These are phyloP conservation scores for Cryphonectria parasitica DNA, from an alignment of 2,329 filamentous ascomycete species.

Conservation along the genomic window DNA sequence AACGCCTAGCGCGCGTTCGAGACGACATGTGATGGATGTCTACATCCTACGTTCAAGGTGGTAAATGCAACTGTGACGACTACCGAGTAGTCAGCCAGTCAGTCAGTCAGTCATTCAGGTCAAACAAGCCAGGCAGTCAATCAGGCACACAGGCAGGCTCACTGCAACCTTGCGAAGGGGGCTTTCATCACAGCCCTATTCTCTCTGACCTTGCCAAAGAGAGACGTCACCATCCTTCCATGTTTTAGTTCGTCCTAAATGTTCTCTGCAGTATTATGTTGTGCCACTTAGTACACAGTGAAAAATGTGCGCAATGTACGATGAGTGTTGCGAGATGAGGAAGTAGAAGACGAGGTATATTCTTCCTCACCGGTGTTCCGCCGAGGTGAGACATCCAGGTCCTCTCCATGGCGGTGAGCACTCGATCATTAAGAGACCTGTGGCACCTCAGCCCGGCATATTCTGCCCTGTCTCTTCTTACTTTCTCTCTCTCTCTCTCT, in stretches of 20 bases:
- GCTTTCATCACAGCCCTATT: slow-evolving; percentile 5
- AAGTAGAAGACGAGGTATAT: not conserved
- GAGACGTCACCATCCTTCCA: not conserved
- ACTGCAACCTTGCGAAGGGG: not conserved
- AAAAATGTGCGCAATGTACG: not conserved
- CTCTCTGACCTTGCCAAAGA: not conserved
- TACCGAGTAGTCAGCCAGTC: not conserved
- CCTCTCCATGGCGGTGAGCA: not conserved
- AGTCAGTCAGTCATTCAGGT: not conserved
- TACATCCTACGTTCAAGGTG: not conserved
- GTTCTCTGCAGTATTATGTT: not conserved
- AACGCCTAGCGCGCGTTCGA: slow-evolving; percentile 2
- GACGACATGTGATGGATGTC: not conserved
- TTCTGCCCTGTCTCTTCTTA: not conserved
- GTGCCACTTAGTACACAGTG: not conserved
- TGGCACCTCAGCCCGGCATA: not conserved
- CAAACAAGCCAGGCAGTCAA: not conserved
- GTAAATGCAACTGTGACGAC: not conserved
- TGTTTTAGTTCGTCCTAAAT: not conserved
- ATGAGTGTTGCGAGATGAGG: not conserved
- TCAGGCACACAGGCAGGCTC: not conserved
- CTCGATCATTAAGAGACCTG: not conserved
- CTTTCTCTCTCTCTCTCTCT: not conserved
- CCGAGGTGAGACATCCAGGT: slow-evolving; percentile 1
- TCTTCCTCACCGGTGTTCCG: not conserved